Percentiles rank a stretch among this genome's conserved stretches.
Conservation (phyloP, 805 yeast genomes). For the Saccharomycopsis sp. region DNA sequence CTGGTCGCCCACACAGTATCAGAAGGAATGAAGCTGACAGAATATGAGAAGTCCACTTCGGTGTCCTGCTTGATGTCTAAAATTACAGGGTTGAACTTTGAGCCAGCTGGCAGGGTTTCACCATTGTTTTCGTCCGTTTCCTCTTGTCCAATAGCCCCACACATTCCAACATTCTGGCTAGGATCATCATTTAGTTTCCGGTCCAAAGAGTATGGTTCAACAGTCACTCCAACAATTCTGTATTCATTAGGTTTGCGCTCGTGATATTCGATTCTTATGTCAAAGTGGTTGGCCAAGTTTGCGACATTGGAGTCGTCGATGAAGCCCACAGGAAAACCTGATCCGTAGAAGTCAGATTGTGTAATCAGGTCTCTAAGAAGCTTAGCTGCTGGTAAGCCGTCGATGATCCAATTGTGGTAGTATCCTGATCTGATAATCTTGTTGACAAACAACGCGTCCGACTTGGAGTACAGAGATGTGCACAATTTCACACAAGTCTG, state of each 20-base stretch:
- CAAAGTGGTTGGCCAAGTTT: conserved; percentile 74
- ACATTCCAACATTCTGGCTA: background rate
- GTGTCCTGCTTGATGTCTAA: conserved; percentile 46
- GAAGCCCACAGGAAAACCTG: conserved; percentile 76
- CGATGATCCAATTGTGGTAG: conserved; percentile 86
- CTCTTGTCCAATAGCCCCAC: background rate
- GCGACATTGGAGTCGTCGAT: conserved; percentile 52
- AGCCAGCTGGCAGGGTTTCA: background rate
- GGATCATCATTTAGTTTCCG: conserved; percentile 22
- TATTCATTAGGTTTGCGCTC: conserved; percentile 55
- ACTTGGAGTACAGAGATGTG: conserved; percentile 44
- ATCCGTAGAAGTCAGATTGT: conserved; percentile 56
- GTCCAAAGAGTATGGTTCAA: conserved; percentile 57
- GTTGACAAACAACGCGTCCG: conserved; percentile 70
- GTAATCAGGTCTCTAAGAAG: conserved; percentile 51
- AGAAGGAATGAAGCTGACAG: conserved; percentile 65
- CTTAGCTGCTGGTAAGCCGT: conserved; percentile 90
- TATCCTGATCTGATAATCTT: conserved; percentile 77
- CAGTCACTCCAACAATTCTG: conserved; percentile 88
- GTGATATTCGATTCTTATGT: conserved; percentile 77
- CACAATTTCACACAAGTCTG: conserved; percentile 67
- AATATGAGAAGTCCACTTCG: conserved; percentile 73
- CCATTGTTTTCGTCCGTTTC: background rate
- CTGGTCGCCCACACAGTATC: conserved; percentile 92
- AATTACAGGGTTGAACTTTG: conserved; percentile 32